Percentiles rank a stretch among this genome's conserved stretches.
phyloP scores from a whole-genome alignment of 331 rosid genomes.

The Cydonia oblonga region DNA sequence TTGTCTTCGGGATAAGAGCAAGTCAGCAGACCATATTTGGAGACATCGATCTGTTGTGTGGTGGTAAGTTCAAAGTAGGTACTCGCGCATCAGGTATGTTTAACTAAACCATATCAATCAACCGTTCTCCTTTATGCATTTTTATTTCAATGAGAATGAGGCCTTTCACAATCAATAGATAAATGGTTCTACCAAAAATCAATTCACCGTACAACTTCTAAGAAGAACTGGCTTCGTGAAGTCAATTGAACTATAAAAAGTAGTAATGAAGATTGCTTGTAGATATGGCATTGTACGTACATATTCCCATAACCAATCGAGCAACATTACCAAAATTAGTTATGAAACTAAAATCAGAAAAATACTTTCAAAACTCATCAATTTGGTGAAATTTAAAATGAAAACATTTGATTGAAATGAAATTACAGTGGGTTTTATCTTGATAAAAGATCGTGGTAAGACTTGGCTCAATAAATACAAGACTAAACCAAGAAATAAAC shows the following conservation, averaged over 20 bases:
- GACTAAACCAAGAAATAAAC: not conserved
- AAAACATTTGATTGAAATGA: not conserved
- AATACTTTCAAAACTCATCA: not conserved
- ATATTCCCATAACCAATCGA: not conserved
- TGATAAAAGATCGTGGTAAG: not conserved
- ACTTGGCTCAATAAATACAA: not conserved
- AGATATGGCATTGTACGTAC: not conserved
- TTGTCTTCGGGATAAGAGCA: not conserved
- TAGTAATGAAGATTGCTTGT: not conserved
- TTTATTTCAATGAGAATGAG: not conserved
- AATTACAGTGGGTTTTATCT: not conserved
- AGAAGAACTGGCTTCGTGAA: no score
- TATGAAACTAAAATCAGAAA: not conserved
- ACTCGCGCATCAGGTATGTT: not conserved
- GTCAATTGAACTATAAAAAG: not conserved
- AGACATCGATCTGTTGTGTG: not conserved
- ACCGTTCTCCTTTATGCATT: not conserved
- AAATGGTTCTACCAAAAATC: not conserved
- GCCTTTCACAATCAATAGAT: not conserved
- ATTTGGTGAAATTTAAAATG: not conserved
- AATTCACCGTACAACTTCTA: not conserved
- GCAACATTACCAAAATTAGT: not conserved
- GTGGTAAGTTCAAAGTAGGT: not conserved
- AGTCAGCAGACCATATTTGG: not conserved
- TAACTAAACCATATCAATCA: not conserved